phyloP scores from a whole-genome alignment of 768 basidiomycete genomes.

The Tremella mesenterica region DNA sequence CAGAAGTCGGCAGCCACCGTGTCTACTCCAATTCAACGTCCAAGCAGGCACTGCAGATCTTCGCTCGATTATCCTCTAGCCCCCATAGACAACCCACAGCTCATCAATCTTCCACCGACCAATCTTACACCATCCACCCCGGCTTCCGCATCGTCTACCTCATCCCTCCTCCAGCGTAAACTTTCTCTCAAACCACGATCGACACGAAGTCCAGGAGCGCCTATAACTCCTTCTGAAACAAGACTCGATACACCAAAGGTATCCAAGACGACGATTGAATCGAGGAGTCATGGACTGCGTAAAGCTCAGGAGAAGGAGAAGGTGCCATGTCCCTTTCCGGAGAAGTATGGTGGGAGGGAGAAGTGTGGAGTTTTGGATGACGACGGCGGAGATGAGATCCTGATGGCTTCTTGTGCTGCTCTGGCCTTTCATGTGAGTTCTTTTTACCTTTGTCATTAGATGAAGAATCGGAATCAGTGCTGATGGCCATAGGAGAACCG shows the following conservation, averaged over 20 bases:
- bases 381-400: constrained; percentile 33
- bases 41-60: too few relatives aligned
- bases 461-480: constrained; percentile 2
- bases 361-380: constrained; percentile 34
- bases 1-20: too few relatives aligned
- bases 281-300: constrained; percentile 28
- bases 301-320: constrained; percentile 25
- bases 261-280: constrained; percentile 8
- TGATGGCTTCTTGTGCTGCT: constrained; percentile 33
- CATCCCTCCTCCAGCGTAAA: too few relatives aligned
- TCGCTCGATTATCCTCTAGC: too few relatives aligned
- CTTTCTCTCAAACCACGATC: too few relatives aligned
- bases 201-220: too few relatives aligned
- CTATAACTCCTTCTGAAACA: not conserved
- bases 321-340: constrained; percentile 32
- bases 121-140: too few relatives aligned
- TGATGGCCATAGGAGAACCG: constrained; percentile 28
- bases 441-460: not conserved
- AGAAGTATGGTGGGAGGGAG: constrained; percentile 26
- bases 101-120: too few relatives aligned
- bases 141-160: too few relatives aligned
- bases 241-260: not conserved
- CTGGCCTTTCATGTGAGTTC: constrained; percentile 24
- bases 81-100: too few relatives aligned
- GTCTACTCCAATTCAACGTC: too few relatives aligned